These are phyloP conservation scores for Achlya hypogyna DNA, from an alignment of 352 stramenopile genomes.

Conservation along the genomic window DNA sequence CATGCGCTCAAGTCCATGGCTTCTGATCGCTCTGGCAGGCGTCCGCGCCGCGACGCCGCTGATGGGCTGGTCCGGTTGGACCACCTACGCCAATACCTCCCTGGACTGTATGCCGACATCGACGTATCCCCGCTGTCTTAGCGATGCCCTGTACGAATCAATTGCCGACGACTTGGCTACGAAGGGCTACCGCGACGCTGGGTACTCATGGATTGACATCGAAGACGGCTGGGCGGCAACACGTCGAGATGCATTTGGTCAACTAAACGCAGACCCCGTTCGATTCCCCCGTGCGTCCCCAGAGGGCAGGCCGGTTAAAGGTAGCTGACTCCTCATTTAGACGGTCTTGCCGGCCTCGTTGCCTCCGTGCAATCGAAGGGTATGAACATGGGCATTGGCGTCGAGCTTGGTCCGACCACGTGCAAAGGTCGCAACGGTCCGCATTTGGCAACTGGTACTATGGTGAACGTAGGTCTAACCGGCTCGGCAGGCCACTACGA, in stretches of 20 bases:
- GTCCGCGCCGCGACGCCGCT: background rate
- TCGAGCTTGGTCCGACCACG: background rate
- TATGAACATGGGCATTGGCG: background rate
- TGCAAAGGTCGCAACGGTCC: too few species aligned
- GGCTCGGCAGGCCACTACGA: background rate
- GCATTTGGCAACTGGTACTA: background rate
- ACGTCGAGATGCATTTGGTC: background rate
- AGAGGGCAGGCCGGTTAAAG: background rate
- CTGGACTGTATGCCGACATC: background rate
- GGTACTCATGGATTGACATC: conserved; percentile 2
- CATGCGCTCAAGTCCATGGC: too few species aligned
- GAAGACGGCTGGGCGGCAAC: background rate
- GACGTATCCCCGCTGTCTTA: background rate
- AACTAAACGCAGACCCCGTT: background rate
- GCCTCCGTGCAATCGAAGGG: background rate
- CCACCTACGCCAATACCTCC: background rate
- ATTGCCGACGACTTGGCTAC: background rate
- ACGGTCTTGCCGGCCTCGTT: background rate
- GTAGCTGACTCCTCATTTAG: background rate
- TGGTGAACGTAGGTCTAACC: background rate
- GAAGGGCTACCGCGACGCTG: background rate
- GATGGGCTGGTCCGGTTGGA: background rate
- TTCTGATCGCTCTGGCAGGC: background rate
- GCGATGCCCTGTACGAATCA: background rate
- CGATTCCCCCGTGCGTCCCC: background rate